Percentiles rank a stretch among this genome's conserved stretches.
Conservation (phyloP, 225 moss, liverwort and hornwort genomes). For the Ulota crispa region DNA sequence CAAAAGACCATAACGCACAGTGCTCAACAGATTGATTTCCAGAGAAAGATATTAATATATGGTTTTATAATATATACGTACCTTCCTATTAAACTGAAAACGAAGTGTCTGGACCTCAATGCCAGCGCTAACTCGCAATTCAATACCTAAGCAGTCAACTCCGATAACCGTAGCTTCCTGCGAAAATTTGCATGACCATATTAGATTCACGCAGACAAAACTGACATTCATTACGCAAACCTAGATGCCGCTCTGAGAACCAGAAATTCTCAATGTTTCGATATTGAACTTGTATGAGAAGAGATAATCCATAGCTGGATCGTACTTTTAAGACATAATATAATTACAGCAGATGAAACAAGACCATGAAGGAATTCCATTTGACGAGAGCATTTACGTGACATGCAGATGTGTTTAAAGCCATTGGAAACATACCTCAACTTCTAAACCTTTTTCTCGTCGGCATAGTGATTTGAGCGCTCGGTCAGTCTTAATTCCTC, state of each 20-base stretch:
- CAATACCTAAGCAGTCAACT: constrained; percentile 67
- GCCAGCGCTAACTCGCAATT: constrained; percentile 61
- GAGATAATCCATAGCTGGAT: constrained; percentile 4
- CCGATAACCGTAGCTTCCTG: constrained; percentile 57
- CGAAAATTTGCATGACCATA: neutral
- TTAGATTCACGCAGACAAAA: constrained; percentile 3
- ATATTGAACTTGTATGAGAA: neutral
- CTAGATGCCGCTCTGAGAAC: neutral
- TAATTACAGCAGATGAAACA: neutral
- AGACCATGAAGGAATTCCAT: neutral
- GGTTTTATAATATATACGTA: constrained; percentile 12
- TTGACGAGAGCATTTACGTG: neutral
- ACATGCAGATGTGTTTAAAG: neutral
- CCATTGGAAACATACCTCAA: constrained; percentile 42
- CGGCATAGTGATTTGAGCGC: constrained; percentile 64
- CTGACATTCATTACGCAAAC: neutral
- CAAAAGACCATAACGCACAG: neutral
- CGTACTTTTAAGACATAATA: neutral
- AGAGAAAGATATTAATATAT: neutral
- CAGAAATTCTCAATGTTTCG: neutral
- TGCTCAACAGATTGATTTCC: neutral
- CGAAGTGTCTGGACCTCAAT: constrained; percentile 72
- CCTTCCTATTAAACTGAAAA: constrained; percentile 67
- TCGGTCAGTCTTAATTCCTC: constrained; percentile 61
- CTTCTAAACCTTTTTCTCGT: constrained; percentile 62